A percentile compares a stretch with the other conserved stretches of the same genome.
These are phyloP conservation scores for Zoysia japonica DNA, from an alignment of 176 grass and related monocot species.

Conservation along the genomic window DNA sequence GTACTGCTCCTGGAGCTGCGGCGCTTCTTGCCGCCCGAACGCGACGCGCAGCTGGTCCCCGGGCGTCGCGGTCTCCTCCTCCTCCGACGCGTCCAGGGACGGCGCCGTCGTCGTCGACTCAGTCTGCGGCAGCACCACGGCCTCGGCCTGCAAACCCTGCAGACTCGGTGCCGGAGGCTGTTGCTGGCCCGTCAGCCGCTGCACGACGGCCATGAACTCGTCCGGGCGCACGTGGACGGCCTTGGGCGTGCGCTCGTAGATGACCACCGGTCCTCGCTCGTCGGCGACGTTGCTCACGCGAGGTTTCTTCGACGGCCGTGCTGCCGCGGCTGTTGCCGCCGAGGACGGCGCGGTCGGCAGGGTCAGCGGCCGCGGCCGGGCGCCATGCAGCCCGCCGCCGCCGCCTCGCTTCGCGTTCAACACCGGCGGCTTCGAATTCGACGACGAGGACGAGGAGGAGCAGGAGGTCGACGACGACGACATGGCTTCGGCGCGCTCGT, in stretches of 20 bases:
- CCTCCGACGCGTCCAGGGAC: background rate
- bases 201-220: too few relatives aligned
- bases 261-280: constrained; percentile 39
- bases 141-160: background rate
- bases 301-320: too few relatives aligned
- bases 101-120: background rate
- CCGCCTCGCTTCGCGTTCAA: constrained; percentile 2
- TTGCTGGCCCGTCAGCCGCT: constrained; percentile 42
- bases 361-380: constrained; percentile 34
- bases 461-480: background rate
- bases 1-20: background rate
- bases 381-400: constrained; percentile 27
- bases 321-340: too few relatives aligned
- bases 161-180: background rate
- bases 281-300: too few relatives aligned
- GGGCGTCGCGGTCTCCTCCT: too few relatives aligned
- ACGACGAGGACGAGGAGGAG: background rate
- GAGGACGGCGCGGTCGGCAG: background rate
- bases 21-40: constrained; percentile 13
- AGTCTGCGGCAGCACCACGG: background rate
- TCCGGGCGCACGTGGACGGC: constrained; percentile 42
- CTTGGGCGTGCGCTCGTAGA: constrained; percentile 57
- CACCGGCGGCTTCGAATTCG: background rate
- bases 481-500: background rate
- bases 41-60: constrained; percentile 22